Base-by-base conservation (phyloP, 2,329 filamentous ascomycete species). In the Epichloe gansuensis region DNA sequence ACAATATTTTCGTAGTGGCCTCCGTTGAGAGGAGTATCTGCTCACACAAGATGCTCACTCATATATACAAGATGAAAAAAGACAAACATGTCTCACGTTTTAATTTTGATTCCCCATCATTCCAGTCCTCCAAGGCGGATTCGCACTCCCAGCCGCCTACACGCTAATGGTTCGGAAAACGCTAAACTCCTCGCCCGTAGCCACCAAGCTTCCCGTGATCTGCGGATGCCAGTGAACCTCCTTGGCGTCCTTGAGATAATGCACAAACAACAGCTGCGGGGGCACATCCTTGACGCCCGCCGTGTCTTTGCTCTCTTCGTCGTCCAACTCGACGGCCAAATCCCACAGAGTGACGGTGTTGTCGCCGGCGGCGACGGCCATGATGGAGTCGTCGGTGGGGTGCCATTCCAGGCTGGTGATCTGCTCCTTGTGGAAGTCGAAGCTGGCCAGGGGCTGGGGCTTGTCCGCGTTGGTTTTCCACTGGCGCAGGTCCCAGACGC, bases 381-480 rank as follows among this genome's bases (percentile, higher is more conserved):
- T 82, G 62, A 97, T 94, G 66, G 87, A 94, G 74, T 98, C 91
- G 63, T 98, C 93, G 1, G 88, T 91, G 2, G 93, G 91, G 68
- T 97, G 91, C 91, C 93, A 98, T 72, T 97, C 90, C 40, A 98
- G 80, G 59, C 85, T 89, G 6, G 93, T 98, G 61, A 98, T 89
- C 61, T 95, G 93, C 69, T 96, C 89, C 69, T 89, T 91, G 76
- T 98, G 90, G 75, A 95, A 97, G 63, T 82, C 78, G 71, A 97
- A 98, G 61, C 85, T 86, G 3, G 93, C 93, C n/a, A 97, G 87
- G 1, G 93, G 87, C 47, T 83, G 83, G 5, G 86, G 84, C 71
- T 75, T 78, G 59, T 76, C 70, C 6, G 71, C 71, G 35, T 73
- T 66, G 52, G 66, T 68, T 73, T 95, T 96, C 91, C 91, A 97